Evolutionary conservation across 148 eudicot genomes (phyloP), one percentile per base, ranked within the genome.

Genomic region (Limonium bicolor): DNA sequence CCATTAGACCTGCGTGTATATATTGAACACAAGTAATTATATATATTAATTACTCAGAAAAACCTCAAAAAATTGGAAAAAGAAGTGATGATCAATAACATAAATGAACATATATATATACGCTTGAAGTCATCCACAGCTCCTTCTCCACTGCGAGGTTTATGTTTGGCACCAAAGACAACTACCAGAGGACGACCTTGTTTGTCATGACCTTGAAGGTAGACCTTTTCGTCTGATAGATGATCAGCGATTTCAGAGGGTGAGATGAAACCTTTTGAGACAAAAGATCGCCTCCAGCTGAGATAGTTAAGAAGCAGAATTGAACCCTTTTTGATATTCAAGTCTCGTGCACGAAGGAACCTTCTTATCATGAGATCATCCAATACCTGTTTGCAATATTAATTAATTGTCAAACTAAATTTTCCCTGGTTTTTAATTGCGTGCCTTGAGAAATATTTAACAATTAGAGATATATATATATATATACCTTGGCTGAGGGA

Each of bases 401-500:
- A n/a, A n/a, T n/a, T n/a, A n/a, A n/a, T n/a, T n/a, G n/a, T n/a
- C n/a, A n/a, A n/a, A n/a, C n/a, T n/a, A n/a, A n/a, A n/a, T n/a
- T n/a, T n/a, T n/a, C n/a, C n/a, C n/a, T n/a, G n/a, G n/a, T n/a
- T n/a, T n/a, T n/a, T n/a, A n/a, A n/a, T n/a, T n/a, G n/a, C n/a
- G n/a, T n/a, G n/a, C n/a, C n/a, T n/a, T n/a, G n/a, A n/a, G n/a
- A n/a, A n/a, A n/a, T n/a, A n/a, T n/a, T n/a, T n/a, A n/a, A n/a
- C n/a, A n/a, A n/a, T n/a, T n/a, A n/a, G n/a, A n/a, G n/a, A n/a
- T n/a, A n/a, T n/a, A n/a, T n/a, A n/a, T n/a, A n/a, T n/a, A n/a
- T n/a, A n/a, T n/a, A n/a, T n/a, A 80, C 93, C 81, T 79, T 73
- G 47, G 67, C 48, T 34, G 81, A 58, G 11, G 95, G 79, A 54